Conservation (phyloP, 2,329 filamentous ascomycete species). For the Paracoccidioides lutzii region DNA sequence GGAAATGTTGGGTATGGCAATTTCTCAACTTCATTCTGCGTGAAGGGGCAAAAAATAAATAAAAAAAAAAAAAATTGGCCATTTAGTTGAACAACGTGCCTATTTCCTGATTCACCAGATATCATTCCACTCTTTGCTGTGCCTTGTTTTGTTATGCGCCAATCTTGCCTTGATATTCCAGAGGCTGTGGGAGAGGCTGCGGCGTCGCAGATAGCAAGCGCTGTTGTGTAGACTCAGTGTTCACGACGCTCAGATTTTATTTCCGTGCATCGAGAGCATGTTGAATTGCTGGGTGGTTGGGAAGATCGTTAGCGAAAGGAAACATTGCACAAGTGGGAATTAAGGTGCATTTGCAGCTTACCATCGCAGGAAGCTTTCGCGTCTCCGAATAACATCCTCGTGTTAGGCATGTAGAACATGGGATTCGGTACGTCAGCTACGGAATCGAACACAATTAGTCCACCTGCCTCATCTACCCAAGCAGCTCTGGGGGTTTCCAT, state of each 20-base stretch:
- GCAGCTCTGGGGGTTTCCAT: neutral
- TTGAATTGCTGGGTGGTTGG: constrained; percentile 9
- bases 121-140: too few relatives aligned
- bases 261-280: constrained; percentile 11
- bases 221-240: neutral
- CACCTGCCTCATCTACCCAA: neutral
- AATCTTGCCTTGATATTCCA: too few relatives aligned
- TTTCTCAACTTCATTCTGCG: too few relatives aligned
- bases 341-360: constrained; percentile 28
- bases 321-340: neutral
- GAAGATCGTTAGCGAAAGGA: neutral
- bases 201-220: neutral
- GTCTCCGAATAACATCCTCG: constrained; percentile 86
- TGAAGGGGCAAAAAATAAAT: too few relatives aligned
- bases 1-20: too few relatives aligned
- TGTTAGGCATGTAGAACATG: constrained; percentile 84
- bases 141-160: too few relatives aligned
- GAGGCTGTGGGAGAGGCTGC: neutral
- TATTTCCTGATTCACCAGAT: too few relatives aligned
- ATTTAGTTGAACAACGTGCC: too few relatives aligned
- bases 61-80: too few relatives aligned
- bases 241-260: neutral
- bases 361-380: constrained; percentile 73
- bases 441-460: neutral
- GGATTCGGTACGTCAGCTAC: constrained; percentile 78